Evolutionary conservation across 176 grass and related monocot genomes (phyloP).

Genomic region (Musa acuminata): DNA sequence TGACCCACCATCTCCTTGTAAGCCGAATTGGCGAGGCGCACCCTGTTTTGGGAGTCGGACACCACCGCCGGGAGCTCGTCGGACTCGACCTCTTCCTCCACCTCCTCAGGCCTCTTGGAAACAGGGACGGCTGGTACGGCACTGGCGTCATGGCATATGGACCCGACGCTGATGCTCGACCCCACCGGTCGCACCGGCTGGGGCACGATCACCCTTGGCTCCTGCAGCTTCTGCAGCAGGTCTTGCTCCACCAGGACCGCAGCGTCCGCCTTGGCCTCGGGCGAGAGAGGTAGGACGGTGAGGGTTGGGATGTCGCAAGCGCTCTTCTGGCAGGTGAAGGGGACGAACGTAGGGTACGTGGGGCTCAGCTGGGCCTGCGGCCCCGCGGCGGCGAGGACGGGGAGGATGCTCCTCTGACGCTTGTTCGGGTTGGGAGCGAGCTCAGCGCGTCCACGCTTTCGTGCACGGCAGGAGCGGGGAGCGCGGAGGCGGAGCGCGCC

Average conservation of each 20-base stretch:
- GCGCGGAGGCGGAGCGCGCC: slow-evolving; percentile 41
- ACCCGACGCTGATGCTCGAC: slow-evolving; percentile 53
- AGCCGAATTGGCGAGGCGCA: slow-evolving; percentile 76
- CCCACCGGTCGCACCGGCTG: slow-evolving; percentile 60
- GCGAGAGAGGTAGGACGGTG: slow-evolving; percentile 23
- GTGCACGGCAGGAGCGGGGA: slow-evolving; percentile 45
- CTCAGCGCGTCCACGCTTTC: slow-evolving; percentile 48
- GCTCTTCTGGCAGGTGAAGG: slow-evolving; percentile 6
- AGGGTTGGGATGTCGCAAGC: slow-evolving; percentile 20
- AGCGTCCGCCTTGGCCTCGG: neutral
- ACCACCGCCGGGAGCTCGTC: slow-evolving; percentile 62
- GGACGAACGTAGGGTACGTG: slow-evolving; percentile 12
- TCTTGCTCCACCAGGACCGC: slow-evolving; percentile 58
- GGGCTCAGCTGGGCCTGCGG: slow-evolving; percentile 18
- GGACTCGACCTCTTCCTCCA: slow-evolving; percentile 63
- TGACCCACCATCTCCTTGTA: slow-evolving; percentile 85
- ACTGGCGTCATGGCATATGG: slow-evolving; percentile 21
- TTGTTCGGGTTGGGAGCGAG: slow-evolving; percentile 24
- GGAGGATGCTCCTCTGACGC: slow-evolving; percentile 31
- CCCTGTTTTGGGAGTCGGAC: slow-evolving; percentile 60
- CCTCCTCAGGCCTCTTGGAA: slow-evolving; percentile 37
- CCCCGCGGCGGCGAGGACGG: slow-evolving; percentile 25
- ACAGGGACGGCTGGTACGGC: neutral
- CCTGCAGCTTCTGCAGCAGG: slow-evolving; percentile 76
- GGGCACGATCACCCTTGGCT: slow-evolving; percentile 58